phyloP scores from a whole-genome alignment of 805 yeast genomes.

The Grigorovia yakushimaensis region DNA sequence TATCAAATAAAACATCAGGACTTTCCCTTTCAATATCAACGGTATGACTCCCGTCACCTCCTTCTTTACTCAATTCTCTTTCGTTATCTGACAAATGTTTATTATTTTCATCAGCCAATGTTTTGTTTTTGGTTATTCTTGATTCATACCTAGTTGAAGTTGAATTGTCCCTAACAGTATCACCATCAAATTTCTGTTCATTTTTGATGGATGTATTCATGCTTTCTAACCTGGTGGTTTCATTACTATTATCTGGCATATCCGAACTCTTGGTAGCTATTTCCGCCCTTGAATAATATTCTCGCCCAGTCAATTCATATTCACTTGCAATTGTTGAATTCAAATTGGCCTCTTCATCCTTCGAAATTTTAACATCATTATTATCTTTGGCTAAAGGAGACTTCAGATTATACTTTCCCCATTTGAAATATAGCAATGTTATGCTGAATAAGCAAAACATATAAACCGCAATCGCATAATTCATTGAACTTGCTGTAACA shows the following conservation, averaged over 20 bases:
- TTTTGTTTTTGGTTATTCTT: too few species aligned
- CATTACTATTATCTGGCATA: not conserved
- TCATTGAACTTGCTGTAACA: slow-evolving; percentile 34
- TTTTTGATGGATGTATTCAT: too few species aligned
- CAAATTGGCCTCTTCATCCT: not conserved
- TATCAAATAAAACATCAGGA: not conserved
- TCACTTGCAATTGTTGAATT: not conserved
- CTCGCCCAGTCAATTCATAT: not conserved
- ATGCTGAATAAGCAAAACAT: slow-evolving; percentile 37
- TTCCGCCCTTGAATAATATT: not conserved
- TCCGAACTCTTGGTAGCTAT: not conserved
- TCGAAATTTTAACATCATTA: not conserved
- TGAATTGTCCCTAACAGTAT: too few species aligned
- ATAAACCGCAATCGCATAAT: slow-evolving; percentile 55
- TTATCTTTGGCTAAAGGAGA: slow-evolving; percentile 37
- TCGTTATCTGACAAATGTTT: too few species aligned
- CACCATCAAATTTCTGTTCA: too few species aligned
- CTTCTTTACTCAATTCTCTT: too few species aligned
- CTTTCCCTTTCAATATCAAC: not conserved
- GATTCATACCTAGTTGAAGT: too few species aligned
- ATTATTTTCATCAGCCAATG: too few species aligned
- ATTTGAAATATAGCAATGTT: slow-evolving; percentile 41
- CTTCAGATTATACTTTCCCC: slow-evolving; percentile 55
- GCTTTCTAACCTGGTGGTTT: not conserved
- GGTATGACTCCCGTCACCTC: too few species aligned